Evolutionary conservation across 208 protist genomes (phyloP), one percentile per base, ranked within the genome.

Genomic region (Leishmania aethiopica): DNA sequence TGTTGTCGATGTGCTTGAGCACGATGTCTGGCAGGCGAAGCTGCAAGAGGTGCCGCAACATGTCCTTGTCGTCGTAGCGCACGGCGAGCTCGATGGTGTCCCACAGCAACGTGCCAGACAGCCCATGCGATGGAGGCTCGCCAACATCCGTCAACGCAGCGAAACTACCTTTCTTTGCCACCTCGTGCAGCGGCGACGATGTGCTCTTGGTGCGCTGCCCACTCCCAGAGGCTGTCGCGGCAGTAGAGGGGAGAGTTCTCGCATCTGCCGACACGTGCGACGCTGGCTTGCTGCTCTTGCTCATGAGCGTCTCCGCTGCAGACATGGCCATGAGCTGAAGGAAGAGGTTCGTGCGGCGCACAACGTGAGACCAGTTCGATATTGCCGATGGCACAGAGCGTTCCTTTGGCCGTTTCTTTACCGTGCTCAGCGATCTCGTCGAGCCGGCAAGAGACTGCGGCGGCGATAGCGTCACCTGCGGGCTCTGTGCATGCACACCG

Each of bases 61-160:
- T 84, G 42, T 86, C 60, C 47, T 86, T 86, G 75, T 95, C 87
- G 75, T 96, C 93, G 89, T 90, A 96, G 71, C 93, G 91, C 25
- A 95, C 90, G 10, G 91, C 81, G 2, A 96, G 85, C 81, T 96
- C 93, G 57, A 95, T 77, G 10, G 92, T 86, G 78, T 95, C 93
- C 70, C 89, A 80, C 74, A 93, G 83, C 74, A 93, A 74, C 28
- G 90, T 93, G 42, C 86, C 82, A 3, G 72, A 71, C 25, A 88
- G 73, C 25, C 86, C 84, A 22, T 77, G 72, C 17, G 75, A 32
- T n/a, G 72, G 17, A 3, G 55, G 42, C 28, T 32, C 57, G 59
- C 3, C 35, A 15, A 25, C 7, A 32, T 49, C 64, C 75, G 49
- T 53, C 62, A 37, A 4, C n/a, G 51, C 22, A 13, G n/a, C 19